These are phyloP conservation scores for Pyrus bretschneideri DNA, from an alignment of 306 rosid species.

Conservation along the genomic window DNA sequence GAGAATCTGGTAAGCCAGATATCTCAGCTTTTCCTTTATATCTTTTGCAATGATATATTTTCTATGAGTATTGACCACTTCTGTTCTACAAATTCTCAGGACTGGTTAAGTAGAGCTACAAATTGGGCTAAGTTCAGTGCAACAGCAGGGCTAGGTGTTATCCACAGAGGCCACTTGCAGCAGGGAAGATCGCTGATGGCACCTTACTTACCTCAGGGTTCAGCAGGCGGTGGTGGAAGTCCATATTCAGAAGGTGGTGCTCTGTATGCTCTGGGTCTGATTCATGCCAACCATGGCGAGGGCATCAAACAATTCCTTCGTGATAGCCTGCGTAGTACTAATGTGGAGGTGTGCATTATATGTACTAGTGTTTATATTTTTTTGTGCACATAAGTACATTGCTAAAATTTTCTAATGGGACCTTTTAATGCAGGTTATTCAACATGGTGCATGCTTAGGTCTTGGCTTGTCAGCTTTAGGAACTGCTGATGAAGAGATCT, in stretches of 20 bases:
- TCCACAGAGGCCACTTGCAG: constrained; percentile 94
- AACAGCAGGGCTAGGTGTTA: constrained; percentile 95
- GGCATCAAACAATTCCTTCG: constrained; percentile 96
- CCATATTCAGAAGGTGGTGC: constrained; percentile 98
- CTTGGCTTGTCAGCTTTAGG: constrained; percentile 95
- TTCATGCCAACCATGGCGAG: constrained; percentile 98
- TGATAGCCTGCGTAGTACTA: constrained; percentile 78
- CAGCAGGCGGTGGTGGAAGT: constrained; percentile 89
- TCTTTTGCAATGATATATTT: constrained; percentile 1
- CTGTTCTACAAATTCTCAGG: constrained; percentile 40
- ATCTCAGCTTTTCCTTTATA: neutral
- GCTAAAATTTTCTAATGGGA: constrained; percentile 4
- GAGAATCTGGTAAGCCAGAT: constrained; percentile 68
- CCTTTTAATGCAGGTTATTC: constrained; percentile 66
- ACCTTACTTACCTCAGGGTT: constrained; percentile 96
- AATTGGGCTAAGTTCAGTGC: constrained; percentile 99
- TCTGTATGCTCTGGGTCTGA: constrained; percentile 92
- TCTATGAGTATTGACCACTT: neutral
- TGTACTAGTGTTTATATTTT: neutral
- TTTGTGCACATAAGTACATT: neutral
- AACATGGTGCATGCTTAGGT: constrained; percentile 98
- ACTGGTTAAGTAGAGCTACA: constrained; percentile 97
- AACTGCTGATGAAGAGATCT: constrained; percentile 89
- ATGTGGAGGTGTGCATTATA: constrained; percentile 69
- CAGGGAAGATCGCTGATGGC: constrained; percentile 97